These are phyloP conservation scores for Phylloporus arenicola DNA, from an alignment of 768 basidiomycete genomes.

Conservation along the genomic window DNA sequence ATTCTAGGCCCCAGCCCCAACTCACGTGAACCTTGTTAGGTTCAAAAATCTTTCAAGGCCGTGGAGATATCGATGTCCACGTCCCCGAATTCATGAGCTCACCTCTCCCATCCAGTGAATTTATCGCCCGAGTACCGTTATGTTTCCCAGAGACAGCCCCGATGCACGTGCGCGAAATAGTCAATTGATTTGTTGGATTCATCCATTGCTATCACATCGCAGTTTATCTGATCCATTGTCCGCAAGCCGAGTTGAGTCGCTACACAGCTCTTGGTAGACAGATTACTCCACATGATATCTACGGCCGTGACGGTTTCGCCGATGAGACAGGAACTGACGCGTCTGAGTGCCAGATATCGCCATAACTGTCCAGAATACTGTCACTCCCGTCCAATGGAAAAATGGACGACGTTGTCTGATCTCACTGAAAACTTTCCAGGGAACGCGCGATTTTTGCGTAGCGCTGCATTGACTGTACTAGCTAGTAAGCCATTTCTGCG, in stretches of 20 bases:
- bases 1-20: no score
- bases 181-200: not conserved
- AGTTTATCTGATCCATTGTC: no score
- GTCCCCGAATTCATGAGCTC: no score
- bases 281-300: not conserved
- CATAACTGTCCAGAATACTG: no score
- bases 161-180: not conserved
- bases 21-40: not conserved
- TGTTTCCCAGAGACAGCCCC: not conserved
- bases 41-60: not conserved
- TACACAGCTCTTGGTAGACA: not conserved
- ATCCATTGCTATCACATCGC: not conserved
- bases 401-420: constrained; percentile 2
- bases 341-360: no score
- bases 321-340: not conserved
- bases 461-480: not conserved
- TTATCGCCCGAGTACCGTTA: no score
- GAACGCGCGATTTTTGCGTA: constrained; percentile 1
- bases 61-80: not conserved
- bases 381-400: constrained; percentile 11
- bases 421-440: not conserved
- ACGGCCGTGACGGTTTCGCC: not conserved
- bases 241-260: no score
- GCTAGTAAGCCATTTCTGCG: constrained; percentile 11
- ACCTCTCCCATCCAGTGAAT: no score